phyloP scores from a whole-genome alignment of 2,329 filamentous ascomycete genomes.

The Nemania sp. region DNA sequence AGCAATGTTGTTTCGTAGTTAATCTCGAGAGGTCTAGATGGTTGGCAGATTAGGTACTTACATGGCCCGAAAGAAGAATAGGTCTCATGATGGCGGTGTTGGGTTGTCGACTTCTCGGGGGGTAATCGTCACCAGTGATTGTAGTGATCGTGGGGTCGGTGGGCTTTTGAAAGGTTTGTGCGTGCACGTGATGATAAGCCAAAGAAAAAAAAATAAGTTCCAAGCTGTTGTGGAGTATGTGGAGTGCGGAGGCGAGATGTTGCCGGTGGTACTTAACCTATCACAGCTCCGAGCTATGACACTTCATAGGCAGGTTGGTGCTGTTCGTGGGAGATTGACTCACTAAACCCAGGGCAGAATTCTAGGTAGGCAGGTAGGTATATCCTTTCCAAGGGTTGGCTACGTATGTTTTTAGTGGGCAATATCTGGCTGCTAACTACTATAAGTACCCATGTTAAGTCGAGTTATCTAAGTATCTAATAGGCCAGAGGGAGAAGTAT shows the following conservation, averaged over 20 bases:
- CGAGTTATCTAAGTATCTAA: no score
- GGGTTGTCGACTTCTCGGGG: constrained; percentile 34
- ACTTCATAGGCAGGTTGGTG: no score
- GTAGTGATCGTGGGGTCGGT: constrained; percentile 46
- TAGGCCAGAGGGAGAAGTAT: no score
- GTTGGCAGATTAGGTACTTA: constrained; percentile 51
- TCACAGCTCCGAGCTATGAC: not conserved
- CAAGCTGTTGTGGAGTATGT: not conserved
- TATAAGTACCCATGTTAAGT: no score
- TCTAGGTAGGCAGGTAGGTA: no score
- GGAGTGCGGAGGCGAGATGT: constrained; percentile 6
- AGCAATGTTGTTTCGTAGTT: constrained; percentile 26
- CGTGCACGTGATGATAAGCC: constrained; percentile 45
- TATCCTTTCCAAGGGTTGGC: no score
- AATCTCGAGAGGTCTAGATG: not conserved
- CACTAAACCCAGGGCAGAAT: constrained; percentile 36
- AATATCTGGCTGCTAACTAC: no score
- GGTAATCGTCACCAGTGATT: constrained; percentile 40
- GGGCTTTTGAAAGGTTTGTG: constrained; percentile 46
- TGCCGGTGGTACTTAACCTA: not conserved
- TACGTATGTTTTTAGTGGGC: no score
- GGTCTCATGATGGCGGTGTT: constrained; percentile 83
- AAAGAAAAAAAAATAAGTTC: not conserved
- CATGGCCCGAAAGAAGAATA: constrained; percentile 94
- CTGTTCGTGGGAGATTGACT: constrained; percentile 27